These are phyloP conservation scores for Infundibulicybe gibba DNA, from an alignment of 768 basidiomycete species.

Conservation along the genomic window DNA sequence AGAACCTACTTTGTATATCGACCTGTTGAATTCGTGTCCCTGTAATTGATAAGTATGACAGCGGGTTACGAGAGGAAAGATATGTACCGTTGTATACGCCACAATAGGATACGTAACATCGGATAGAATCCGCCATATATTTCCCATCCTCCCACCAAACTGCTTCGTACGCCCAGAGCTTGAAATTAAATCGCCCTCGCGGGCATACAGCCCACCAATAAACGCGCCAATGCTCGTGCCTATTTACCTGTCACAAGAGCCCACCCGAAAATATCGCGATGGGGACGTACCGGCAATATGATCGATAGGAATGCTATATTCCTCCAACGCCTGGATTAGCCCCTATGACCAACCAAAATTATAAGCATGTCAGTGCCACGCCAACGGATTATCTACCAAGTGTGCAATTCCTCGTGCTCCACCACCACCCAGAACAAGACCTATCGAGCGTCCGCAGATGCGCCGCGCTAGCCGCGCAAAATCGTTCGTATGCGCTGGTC, in stretches of 20 bases:
- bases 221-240: conserved; percentile 91
- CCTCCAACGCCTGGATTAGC: conserved; percentile 88
- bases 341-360: conserved; percentile 48
- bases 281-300: conserved; percentile 74
- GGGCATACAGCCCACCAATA: conserved; percentile 92
- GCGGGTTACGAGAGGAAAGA: not conserved
- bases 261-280: not conserved
- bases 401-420: conserved; percentile 76
- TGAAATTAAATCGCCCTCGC: conserved; percentile 88
- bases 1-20: conserved; percentile 76
- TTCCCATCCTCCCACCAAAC: conserved; percentile 89
- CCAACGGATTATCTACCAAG: conserved; percentile 22
- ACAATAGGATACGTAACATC: conserved; percentile 93
- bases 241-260: conserved; percentile 16
- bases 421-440: conserved; percentile 95
- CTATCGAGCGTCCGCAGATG: conserved; percentile 90
- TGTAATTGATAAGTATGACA: conserved; percentile 24
- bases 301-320: conserved; percentile 91
- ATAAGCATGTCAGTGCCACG: conserved; percentile 3
- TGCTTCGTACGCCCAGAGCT: conserved; percentile 85
- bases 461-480: conserved; percentile 89
- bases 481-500: conserved; percentile 83
- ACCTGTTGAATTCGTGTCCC: conserved; percentile 94
- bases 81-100: conserved; percentile 80
- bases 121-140: conserved; percentile 89